These are phyloP conservation scores for Paraleonurus japonicus DNA, from an alignment of 257 asterid genomes.

Conservation along the genomic window DNA sequence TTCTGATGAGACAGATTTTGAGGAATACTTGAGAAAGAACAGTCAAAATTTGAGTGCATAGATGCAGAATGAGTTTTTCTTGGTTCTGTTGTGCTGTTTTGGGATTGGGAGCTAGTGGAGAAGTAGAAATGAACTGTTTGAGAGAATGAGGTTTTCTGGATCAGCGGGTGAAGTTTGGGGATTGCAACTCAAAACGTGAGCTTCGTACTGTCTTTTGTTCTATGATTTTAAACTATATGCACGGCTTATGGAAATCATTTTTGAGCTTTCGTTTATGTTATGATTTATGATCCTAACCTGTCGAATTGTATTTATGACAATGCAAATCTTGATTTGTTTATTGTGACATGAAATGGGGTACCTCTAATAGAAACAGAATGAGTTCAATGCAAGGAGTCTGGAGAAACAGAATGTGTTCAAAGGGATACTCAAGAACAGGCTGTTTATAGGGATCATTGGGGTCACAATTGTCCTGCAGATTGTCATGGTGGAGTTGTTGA, in stretches of 20 bases:
- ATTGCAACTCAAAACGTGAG: conserved; percentile 28
- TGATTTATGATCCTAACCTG: neutral
- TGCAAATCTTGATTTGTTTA: neutral
- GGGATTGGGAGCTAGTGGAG: conserved; percentile 18
- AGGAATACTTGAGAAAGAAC: conserved; percentile 36
- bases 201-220: conserved; percentile 2
- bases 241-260: neutral
- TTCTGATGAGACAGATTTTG: conserved; percentile 30
- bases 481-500: conserved; percentile 53
- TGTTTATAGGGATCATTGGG: conserved; percentile 52
- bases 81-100: neutral
- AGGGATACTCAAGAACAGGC: conserved; percentile 40
- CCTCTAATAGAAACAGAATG: conserved; percentile 9
- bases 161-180: neutral
- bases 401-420: conserved; percentile 52
- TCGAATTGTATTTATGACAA: neutral
- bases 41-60: neutral
- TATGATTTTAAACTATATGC: conserved; percentile 11
- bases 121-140: neutral
- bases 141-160: conserved; percentile 16
- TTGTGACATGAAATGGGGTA: neutral
- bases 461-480: conserved; percentile 43
- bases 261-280: neutral
- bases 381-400: conserved; percentile 46
- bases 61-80: neutral